Evolutionary conservation across 805 yeast species (phyloP).

Genomic region (Saturnispora hagleri): DNA sequence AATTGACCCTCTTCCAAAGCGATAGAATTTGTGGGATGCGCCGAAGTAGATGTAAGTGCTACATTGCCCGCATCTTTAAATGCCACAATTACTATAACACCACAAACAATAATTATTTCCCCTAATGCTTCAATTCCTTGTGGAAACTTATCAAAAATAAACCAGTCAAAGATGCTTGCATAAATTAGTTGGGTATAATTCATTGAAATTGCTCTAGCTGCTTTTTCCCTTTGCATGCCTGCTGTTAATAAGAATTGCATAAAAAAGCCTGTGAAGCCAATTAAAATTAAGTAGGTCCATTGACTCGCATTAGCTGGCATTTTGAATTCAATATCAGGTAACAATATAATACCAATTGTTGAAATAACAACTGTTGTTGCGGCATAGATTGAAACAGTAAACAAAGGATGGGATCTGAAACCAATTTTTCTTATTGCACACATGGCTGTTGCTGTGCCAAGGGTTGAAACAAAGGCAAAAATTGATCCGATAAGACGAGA

Average conservation of each 20-base stretch:
- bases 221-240: conserved; percentile 75
- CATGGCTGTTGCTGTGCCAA: conserved; percentile 63
- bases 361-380: conserved; percentile 49
- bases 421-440: conserved; percentile 71
- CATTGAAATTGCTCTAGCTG: conserved; percentile 69
- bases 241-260: conserved; percentile 75
- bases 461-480: conserved; percentile 57
- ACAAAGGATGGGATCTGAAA: conserved; percentile 65
- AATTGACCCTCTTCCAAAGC: neutral
- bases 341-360: conserved; percentile 37
- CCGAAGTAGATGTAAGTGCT: neutral
- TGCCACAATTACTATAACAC: conserved; percentile 53
- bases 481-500: conserved; percentile 51
- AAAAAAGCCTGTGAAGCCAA: conserved; percentile 73
- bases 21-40: neutral
- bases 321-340: conserved; percentile 53
- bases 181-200: conserved; percentile 68
- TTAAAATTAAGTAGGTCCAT: conserved; percentile 51
- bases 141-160: conserved; percentile 68
- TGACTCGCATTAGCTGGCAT: conserved; percentile 53
- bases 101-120: conserved; percentile 52
- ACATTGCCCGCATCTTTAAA: conserved; percentile 27
- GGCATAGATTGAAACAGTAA: conserved; percentile 73
- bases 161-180: conserved; percentile 66
- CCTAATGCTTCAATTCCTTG: conserved; percentile 62